Conservation (phyloP, 2,329 filamentous ascomycete genomes). For the Sphaerostilbella broomeana region DNA sequence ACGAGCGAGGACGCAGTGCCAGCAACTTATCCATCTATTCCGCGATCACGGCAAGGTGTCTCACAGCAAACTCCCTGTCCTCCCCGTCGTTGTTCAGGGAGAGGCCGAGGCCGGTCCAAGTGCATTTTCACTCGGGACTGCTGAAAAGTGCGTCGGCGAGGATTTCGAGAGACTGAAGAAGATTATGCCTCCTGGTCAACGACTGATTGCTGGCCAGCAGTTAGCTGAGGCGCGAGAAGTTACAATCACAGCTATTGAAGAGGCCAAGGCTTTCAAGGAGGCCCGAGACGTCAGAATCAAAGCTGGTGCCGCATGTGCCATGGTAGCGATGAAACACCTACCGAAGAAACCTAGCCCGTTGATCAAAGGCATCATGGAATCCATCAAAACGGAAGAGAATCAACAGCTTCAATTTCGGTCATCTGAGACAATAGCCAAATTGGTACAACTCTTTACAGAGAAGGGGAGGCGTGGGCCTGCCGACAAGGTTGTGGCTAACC, state of each 20-base stretch:
- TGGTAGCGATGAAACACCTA: constrained; percentile 79
- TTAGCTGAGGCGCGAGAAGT: constrained; percentile 70
- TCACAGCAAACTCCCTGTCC: constrained; percentile 63
- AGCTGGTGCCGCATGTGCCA: constrained; percentile 76
- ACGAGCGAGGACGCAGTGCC: constrained; percentile 83
- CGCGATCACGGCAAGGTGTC: constrained; percentile 81
- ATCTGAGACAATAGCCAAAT: constrained; percentile 71
- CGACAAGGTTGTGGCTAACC: constrained; percentile 90
- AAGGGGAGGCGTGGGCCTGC: constrained; percentile 76
- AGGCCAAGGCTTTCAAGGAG: constrained; percentile 72
- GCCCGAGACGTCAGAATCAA: constrained; percentile 79
- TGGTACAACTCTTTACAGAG: constrained; percentile 80
- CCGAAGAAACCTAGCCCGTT: constrained; percentile 90
- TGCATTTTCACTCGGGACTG: constrained; percentile 82
- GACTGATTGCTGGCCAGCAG: constrained; percentile 73
- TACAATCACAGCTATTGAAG: constrained; percentile 65
- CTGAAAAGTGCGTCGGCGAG: constrained; percentile 76
- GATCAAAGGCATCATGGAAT: constrained; percentile 98
- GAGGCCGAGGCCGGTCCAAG: constrained; percentile 86
- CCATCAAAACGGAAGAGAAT: constrained; percentile 91
- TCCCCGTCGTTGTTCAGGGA: constrained; percentile 90
- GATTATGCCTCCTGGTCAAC: constrained; percentile 78
- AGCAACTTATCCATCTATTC: constrained; percentile 85
- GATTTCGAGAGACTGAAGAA: constrained; percentile 89
- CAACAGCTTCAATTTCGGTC: constrained; percentile 80